Conservation (phyloP, 345 rosid species). For the Brassica napus region Da-Ae NC_063439.1:22970001-22970500, state of each 20-base stretch:
- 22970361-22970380: neutral
- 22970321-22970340: neutral
- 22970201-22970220: neutral
- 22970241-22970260: conserved; percentile 36
- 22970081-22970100: conserved; percentile 47
- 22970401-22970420: neutral
- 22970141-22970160: neutral
- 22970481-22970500: conserved; percentile 32
- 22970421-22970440: neutral
- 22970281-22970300: conserved; percentile 49
- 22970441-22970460: neutral
- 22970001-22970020: neutral
- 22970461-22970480: neutral
- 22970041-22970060: conserved; percentile 46
- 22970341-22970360: neutral
- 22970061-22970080: conserved; percentile 43
- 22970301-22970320: conserved; percentile 50
- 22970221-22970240: neutral
- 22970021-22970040: neutral
- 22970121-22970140: conserved; percentile 25
- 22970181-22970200: neutral
- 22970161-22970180: neutral
- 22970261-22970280: conserved; percentile 51
- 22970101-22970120: conserved; percentile 45
- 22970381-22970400: neutral